A percentile compares a stretch with the other conserved stretches of the same genome.
Evolutionary conservation across 352 stramenopile genomes (phyloP).

Genomic region (Pythium biforme): DNA sequence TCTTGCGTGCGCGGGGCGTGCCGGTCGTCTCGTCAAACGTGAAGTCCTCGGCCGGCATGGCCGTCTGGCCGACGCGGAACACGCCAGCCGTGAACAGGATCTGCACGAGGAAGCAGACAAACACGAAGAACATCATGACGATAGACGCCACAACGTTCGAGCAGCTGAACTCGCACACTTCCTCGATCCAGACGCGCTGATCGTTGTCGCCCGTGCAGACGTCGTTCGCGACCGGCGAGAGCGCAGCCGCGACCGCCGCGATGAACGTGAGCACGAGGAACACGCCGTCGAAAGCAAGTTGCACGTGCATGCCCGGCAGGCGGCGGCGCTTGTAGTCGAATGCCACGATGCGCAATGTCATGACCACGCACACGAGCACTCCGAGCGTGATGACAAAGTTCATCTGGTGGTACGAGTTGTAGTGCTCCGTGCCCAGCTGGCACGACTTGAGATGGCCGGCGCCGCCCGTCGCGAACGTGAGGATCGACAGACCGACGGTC

Average conservation of each 20-base stretch:
- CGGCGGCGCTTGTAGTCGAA: slow-evolving; percentile 61
- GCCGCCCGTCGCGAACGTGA: slow-evolving; percentile 38
- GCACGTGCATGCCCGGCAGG: slow-evolving; percentile 35
- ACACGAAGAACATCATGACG: slow-evolving; percentile 51
- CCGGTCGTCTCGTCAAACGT: slow-evolving; percentile 40
- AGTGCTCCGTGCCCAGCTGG: slow-evolving; percentile 46
- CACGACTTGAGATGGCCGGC: slow-evolving; percentile 52
- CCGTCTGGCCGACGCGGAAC: slow-evolving; percentile 24
- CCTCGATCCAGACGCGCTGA: slow-evolving; percentile 46
- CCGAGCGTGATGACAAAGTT: slow-evolving; percentile 55
- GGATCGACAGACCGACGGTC: slow-evolving; percentile 43
- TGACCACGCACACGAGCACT: slow-evolving; percentile 35
- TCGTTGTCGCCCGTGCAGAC: slow-evolving; percentile 55
- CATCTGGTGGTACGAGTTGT: slow-evolving; percentile 50
- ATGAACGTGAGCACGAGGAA: slow-evolving; percentile 64
- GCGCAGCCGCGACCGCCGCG: slow-evolving; percentile 46
- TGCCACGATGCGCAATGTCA: slow-evolving; percentile 38
- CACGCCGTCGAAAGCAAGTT: slow-evolving; percentile 48
- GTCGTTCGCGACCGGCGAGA: slow-evolving; percentile 49
- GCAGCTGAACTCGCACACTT: slow-evolving; percentile 69
- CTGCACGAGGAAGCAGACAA: slow-evolving; percentile 51
- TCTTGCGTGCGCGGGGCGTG: slow-evolving; percentile 44
- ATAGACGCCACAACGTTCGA: slow-evolving; percentile 52
- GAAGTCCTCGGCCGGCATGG: slow-evolving; percentile 40
- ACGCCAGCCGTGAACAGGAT: slow-evolving; percentile 53